Evolutionary conservation across 495 filamentous ascomycete species (phyloP), one percentile per base, ranked within the genome.

Genomic region (Cercophora scortea): DNA sequence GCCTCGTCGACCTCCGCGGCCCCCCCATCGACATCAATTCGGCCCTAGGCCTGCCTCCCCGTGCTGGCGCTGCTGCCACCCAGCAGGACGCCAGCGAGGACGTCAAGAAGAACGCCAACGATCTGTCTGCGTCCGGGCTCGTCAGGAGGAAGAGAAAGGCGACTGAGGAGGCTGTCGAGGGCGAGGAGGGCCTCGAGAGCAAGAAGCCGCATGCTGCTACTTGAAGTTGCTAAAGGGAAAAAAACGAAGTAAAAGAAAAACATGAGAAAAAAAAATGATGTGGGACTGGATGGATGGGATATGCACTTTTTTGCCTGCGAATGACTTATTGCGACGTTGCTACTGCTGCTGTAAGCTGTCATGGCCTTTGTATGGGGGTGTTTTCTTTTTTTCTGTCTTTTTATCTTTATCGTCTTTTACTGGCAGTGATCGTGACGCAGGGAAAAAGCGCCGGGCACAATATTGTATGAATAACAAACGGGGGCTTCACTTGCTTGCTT

Each of bases 101-200:
- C 58, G 90, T 83, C 38, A 85, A 85, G 55, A 86, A 86, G 66
- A 76, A 71, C 17, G 93, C 93, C 13, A 95, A 79, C 45, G 94
- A 98, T 61, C 67, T 98, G n/a, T 86, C 85, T 1, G 81, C 85
- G 11, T 86, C 85, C 1, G 81, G 85, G 11, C 67, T 97, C n/a
- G 85, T 96, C 3, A 79, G 87, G 50, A 94, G 79, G 69, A 90
- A 95, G 76, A 72, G 80, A 51, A 77, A 79, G 68, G 69, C 68
- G 7, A 25, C 25, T 5, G 58, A 65, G 15, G 65, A 65, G 16
- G 49, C 42, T 1, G 43, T 50, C n/a, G 48, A 55, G 9, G 61
- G 60, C 16, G 65, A 61, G 59, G 49, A 61, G 25, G 68, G 63
- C 33, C 74, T 71, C 7, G 78, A 80, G 67, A 67, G 33, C 61